phyloP scores from a whole-genome alignment of 1,284 basidiomycete genomes.

The Heterobasidion irregulare region DNA sequence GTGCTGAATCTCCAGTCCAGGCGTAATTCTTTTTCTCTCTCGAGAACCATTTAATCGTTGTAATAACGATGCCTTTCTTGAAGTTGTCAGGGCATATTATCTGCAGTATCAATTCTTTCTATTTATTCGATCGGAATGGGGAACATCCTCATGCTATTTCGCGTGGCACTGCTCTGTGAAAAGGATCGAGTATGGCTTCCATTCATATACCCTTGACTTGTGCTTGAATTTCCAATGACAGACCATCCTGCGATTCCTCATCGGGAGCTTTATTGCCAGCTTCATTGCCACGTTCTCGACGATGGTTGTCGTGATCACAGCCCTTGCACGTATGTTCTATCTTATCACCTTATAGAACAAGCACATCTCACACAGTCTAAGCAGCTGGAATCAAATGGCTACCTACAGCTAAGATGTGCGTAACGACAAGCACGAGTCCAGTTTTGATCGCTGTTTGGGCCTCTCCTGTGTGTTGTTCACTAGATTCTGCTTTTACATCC shows the following conservation, averaged over 20 bases:
- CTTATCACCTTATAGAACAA: not conserved
- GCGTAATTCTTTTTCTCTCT: too few relatives aligned
- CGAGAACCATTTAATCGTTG: too few relatives aligned
- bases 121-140: not conserved
- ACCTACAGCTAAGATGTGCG: not conserved
- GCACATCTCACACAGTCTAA: too few relatives aligned
- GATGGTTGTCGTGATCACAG: not conserved
- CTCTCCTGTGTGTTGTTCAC: not conserved
- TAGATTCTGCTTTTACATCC: not conserved
- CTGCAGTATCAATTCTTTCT: not conserved
- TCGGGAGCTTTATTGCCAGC: not conserved
- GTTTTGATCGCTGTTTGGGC: not conserved
- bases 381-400: not conserved
- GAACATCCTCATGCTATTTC: not conserved
- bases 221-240: not conserved
- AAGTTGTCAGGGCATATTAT: not conserved
- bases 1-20: too few relatives aligned
- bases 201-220: not conserved
- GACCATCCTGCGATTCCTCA: not conserved
- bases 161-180: slow-evolving; percentile 1
- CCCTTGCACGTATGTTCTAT: not conserved
- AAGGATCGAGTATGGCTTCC: not conserved
- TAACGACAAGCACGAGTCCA: not conserved
- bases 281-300: not conserved
- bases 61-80: not conserved